Evolutionary conservation across 2,329 filamentous ascomycete genomes (phyloP), one percentile per base, ranked within the genome.

Genomic region (Microdochium bolleyi): DNA sequence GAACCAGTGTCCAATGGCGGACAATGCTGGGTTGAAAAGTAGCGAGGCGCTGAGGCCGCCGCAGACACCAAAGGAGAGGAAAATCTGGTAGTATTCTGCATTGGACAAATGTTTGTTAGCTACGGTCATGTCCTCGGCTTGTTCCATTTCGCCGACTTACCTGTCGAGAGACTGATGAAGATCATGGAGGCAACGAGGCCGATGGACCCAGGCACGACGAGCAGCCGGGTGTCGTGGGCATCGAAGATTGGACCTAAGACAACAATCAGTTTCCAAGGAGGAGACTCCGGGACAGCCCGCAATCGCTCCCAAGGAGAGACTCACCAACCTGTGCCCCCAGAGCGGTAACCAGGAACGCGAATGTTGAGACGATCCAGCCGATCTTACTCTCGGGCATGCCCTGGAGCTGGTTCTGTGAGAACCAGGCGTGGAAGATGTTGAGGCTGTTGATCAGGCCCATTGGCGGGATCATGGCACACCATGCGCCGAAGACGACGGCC

Each of bases 291-390:
- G 14, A 7, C 7, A 8, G 4, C 16, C 7, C 16, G 7, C 14
- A 7, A 16, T 4, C 16, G 37, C 37, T 41, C 14, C 19, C 37
- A 41, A 14, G 37, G 14, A 8, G 4, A 25, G 41, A 44, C 49
- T 21, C 27, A 56, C 66, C 87, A 44, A 88, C 80, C 61, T 88
- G 84, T 1, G 88, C 77, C 13, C 87, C 86, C 50, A 84, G 82
- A 61, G 88, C 85, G 64, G 88, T 88, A 14, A 84, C 75, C 38
- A 89, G 72, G 62, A 89, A 90, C 22, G 82, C 76, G 60, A 87
- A 89, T 50, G 87, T 71, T 57, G 83, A 80, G 58, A 89, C 87
- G 53, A 91, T 87, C 87, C 87, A 91, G 1, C 84, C 85, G 32
- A 85, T 79, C 5, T 73, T 76, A 11, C 80, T 79, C 46, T 82